Evolutionary conservation across 208 protist species (phyloP).

Genomic region (Crithidia acanthocephali): DNA sequence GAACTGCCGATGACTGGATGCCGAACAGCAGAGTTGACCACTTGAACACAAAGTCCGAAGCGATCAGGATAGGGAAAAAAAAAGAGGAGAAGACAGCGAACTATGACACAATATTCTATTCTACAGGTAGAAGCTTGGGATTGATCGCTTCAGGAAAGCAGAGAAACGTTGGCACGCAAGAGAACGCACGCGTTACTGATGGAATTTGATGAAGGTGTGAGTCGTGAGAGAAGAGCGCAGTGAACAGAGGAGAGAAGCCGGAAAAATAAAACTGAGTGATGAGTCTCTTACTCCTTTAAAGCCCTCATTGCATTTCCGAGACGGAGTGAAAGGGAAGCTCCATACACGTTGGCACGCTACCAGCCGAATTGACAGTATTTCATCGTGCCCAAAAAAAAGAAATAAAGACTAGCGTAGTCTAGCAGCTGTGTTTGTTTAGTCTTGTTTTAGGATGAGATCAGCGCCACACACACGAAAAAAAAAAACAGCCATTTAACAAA

Average conservation of each 20-base stretch:
- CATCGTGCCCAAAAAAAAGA: too few relatives aligned
- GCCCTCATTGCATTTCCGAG: too few relatives aligned
- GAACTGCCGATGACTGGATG: neutral
- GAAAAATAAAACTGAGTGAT: conserved; percentile 1
- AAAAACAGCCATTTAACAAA: too few relatives aligned
- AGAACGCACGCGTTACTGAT: neutral
- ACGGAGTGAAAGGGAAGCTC: too few relatives aligned
- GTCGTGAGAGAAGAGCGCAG: conserved; percentile 8
- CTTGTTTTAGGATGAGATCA: too few relatives aligned
- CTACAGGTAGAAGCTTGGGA: neutral
- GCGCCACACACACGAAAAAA: too few relatives aligned
- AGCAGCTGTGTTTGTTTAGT: too few relatives aligned
- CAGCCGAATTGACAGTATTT: too few relatives aligned
- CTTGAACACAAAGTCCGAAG: neutral
- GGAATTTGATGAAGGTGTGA: neutral
- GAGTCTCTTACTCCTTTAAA: too few relatives aligned
- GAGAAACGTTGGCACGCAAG: conserved; percentile 13
- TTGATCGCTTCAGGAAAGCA: conserved; percentile 3
- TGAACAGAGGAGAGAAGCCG: neutral
- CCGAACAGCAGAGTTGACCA: neutral
- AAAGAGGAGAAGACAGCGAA: neutral
- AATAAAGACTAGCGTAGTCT: too few relatives aligned
- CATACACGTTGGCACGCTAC: too few relatives aligned
- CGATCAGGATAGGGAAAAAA: neutral
- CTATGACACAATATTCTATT: conserved; percentile 1